Conservation (phyloP, 257 asterid genomes). For the Ophiorrhiza pumila region DNA sequence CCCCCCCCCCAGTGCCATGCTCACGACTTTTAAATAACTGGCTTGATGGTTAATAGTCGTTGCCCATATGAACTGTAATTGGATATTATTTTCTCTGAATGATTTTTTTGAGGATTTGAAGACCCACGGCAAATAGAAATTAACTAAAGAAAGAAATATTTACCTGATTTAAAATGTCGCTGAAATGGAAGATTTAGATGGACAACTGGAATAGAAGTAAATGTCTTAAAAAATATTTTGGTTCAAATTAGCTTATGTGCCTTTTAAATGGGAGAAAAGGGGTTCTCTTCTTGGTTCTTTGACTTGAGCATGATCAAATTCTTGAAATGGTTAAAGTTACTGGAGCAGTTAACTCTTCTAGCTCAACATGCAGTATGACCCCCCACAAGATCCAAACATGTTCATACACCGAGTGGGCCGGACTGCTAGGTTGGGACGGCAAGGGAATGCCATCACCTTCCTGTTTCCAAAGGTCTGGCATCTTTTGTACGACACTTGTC, state of each 20-base stretch:
- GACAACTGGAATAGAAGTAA: background rate
- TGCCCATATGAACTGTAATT: too few relatives aligned
- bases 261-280: background rate
- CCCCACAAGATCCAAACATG: slow-evolving; percentile 93
- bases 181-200: too few relatives aligned
- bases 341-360: slow-evolving; percentile 18
- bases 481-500: background rate
- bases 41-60: background rate
- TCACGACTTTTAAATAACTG: background rate
- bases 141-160: too few relatives aligned
- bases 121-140: background rate
- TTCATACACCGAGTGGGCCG: slow-evolving; percentile 96
- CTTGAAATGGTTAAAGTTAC: slow-evolving; percentile 18
- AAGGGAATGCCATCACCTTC: slow-evolving; percentile 80
- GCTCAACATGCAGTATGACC: slow-evolving; percentile 67
- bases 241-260: too few relatives aligned
- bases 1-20: background rate
- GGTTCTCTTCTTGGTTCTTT: slow-evolving; percentile 1
- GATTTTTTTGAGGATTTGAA: background rate
- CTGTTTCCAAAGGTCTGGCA: slow-evolving; percentile 68
- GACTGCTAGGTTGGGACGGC: slow-evolving; percentile 94
- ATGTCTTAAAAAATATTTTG: background rate
- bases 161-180: too few relatives aligned
- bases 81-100: background rate
- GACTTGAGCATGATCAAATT: background rate